Percentiles rank a stretch among this genome's conserved stretches.
These are phyloP conservation scores for Saccharomycopsis lassenensis DNA, from an alignment of 805 yeast species.

Conservation along the genomic window DNA sequence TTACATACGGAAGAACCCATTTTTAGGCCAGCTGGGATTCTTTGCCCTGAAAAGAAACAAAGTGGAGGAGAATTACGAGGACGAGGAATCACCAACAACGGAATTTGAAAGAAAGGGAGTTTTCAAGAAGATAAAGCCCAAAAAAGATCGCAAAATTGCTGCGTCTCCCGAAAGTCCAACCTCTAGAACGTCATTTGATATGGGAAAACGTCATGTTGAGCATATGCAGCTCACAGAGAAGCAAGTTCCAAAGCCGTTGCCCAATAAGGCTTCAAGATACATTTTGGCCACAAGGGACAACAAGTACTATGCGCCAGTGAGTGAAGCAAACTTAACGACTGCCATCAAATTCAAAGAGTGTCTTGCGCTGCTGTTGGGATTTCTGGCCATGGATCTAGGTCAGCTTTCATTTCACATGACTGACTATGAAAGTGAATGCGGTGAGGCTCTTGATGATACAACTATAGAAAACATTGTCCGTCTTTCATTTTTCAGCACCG, in stretches of 20 bases:
- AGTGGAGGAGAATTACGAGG: too few species aligned
- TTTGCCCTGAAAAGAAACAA: too few species aligned
- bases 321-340: conserved; percentile 25
- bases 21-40: too few species aligned
- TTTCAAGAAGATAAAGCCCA: conserved; percentile 25
- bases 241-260: conserved; percentile 14
- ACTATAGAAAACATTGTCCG: conserved; percentile 29
- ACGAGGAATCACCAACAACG: too few species aligned
- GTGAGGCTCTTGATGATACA: conserved; percentile 43
- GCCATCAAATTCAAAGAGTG: conserved; percentile 30
- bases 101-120: neutral
- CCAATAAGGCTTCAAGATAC: conserved; percentile 22
- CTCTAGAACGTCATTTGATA: conserved; percentile 20
- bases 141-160: conserved; percentile 24
- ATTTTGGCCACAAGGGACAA: conserved; percentile 61
- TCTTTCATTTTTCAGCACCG: conserved; percentile 25
- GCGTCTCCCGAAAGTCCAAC: conserved; percentile 19
- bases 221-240: conserved; percentile 17
- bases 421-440: conserved; percentile 52
- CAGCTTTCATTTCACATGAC: conserved; percentile 44
- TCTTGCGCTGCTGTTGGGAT: conserved; percentile 29
- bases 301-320: conserved; percentile 38
- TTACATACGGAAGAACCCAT: too few species aligned
- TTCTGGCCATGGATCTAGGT: conserved; percentile 21
- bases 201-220: conserved; percentile 8